Conservation (phyloP, 2,329 filamentous ascomycete species). For the Scortechinia acanthostroma region DNA sequence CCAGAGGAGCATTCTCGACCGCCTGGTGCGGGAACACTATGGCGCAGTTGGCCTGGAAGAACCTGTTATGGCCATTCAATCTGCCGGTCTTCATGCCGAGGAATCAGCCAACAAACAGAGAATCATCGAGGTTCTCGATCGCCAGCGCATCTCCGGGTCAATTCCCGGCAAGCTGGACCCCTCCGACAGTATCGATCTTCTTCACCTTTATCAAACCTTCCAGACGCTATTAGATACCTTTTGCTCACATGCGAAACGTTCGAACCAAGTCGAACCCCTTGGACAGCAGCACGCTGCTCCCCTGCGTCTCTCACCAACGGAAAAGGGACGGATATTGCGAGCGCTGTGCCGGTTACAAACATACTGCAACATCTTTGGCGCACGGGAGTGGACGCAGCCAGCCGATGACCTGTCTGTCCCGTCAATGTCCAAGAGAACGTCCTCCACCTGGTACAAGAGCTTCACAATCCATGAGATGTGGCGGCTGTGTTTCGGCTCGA, state of each 20-base stretch:
- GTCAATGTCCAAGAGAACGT: neutral
- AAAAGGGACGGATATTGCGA: neutral
- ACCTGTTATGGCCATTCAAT: neutral
- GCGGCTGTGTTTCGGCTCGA: slow-evolving; percentile 8
- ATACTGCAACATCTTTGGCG: neutral
- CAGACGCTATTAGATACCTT: neutral
- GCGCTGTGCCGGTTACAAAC: neutral
- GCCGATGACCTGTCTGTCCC: no score
- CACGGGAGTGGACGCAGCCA: no score
- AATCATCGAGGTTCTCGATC: neutral
- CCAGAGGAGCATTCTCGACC: neutral
- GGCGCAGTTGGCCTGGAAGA: neutral
- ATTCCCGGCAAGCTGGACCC: no score
- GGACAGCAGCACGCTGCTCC: neutral
- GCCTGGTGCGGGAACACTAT: neutral
- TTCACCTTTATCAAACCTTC: neutral
- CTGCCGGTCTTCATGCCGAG: neutral
- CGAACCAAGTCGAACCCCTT: no score
- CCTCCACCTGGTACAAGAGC: neutral
- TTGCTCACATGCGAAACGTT: no score
- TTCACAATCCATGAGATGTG: slow-evolving; percentile 7
- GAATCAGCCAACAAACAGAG: neutral
- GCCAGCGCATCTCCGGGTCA: neutral
- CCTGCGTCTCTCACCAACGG: neutral
- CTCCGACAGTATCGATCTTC: neutral